Conservation (phyloP, 306 rosid species). For the Cucurbita maxima region DNA sequence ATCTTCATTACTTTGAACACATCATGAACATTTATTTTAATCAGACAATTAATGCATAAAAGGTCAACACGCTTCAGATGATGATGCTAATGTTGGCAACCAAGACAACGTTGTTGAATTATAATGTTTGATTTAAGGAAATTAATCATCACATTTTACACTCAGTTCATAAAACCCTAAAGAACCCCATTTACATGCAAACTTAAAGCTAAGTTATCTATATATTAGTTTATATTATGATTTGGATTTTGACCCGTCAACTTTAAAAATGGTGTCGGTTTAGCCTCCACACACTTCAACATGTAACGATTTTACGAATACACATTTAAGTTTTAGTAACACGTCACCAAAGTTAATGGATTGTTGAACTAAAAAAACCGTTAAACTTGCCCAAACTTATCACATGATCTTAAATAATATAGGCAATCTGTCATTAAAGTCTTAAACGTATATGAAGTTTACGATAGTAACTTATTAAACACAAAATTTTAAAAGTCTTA, state of each 20-base stretch:
- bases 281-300: too few relatives aligned
- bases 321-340: too few relatives aligned
- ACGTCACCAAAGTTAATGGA: too few relatives aligned
- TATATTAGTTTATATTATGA: not conserved
- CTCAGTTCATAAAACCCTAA: not conserved
- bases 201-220: not conserved
- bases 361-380: too few relatives aligned
- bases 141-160: not conserved
- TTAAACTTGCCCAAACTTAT: too few relatives aligned
- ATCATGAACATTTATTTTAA: not conserved
- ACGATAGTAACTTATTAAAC: too few relatives aligned
- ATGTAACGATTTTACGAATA: too few relatives aligned
- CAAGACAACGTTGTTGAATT: not conserved
- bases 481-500: not conserved
- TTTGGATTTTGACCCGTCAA: not conserved
- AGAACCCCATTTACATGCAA: not conserved
- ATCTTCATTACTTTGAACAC: too few relatives aligned
- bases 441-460: too few relatives aligned
- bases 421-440: too few relatives aligned
- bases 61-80: not conserved
- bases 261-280: too few relatives aligned
- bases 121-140: not conserved
- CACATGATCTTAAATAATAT: not conserved
- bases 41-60: too few relatives aligned
- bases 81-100: not conserved